Evolutionary conservation across 805 yeast species (phyloP).

Genomic region (Lipomyces kockii): DNA sequence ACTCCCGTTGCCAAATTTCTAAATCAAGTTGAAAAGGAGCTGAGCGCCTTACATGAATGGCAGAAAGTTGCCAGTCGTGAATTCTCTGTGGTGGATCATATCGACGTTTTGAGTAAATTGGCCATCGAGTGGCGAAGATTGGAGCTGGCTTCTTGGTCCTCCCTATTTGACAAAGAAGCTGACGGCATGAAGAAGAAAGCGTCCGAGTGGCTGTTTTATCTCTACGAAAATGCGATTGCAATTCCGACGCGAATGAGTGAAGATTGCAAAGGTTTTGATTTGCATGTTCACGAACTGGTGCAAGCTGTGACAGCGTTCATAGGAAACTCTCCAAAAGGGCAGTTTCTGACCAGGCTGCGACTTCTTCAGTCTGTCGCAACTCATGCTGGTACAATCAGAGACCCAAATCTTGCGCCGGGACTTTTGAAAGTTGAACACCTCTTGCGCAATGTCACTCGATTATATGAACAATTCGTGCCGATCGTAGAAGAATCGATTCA

Average conservation of each 20-base stretch:
- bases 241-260: slow-evolving; percentile 42
- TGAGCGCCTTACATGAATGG: slow-evolving; percentile 86
- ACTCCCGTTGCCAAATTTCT: slow-evolving; percentile 79
- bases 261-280: slow-evolving; percentile 46
- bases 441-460: slow-evolving; percentile 61
- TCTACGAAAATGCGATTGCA: slow-evolving; percentile 70
- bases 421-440: slow-evolving; percentile 45
- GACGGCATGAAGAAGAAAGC: slow-evolving; percentile 51
- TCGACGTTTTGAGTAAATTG: slow-evolving; percentile 63
- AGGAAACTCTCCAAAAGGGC: slow-evolving; percentile 78
- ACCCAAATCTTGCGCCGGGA: slow-evolving; percentile 36
- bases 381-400: slow-evolving; percentile 51
- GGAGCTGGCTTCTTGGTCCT: slow-evolving; percentile 85
- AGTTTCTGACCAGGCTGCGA: slow-evolving; percentile 61
- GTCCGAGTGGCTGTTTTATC: slow-evolving; percentile 90
- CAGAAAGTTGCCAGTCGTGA: slow-evolving; percentile 85
- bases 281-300: slow-evolving; percentile 48
- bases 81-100: slow-evolving; percentile 62
- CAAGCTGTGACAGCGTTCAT: slow-evolving; percentile 74
- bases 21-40: slow-evolving; percentile 84
- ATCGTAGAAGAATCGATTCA: slow-evolving; percentile 54
- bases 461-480: slow-evolving; percentile 68
- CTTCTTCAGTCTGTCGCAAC: slow-evolving; percentile 66
- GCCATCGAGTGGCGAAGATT: slow-evolving; percentile 90
- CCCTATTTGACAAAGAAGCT: slow-evolving; percentile 71